Percentiles rank a stretch among this genome's conserved stretches.
These are phyloP conservation scores for Penicillium goetzii DNA, from an alignment of 495 filamentous ascomycete genomes.

Conservation along the genomic window DNA sequence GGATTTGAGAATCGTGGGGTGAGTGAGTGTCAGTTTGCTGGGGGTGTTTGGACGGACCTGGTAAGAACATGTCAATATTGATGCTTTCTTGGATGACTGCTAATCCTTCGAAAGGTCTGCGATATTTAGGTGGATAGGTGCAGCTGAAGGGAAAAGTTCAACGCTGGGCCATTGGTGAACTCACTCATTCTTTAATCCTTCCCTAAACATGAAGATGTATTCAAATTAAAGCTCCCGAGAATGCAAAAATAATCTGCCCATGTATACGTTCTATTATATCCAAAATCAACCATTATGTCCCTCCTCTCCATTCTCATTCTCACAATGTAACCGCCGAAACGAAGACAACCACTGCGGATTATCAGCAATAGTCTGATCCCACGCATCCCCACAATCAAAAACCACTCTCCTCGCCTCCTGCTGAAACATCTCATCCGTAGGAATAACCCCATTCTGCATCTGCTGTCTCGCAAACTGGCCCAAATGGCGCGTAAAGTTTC, in stretches of 20 bases:
- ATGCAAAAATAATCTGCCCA: not conserved
- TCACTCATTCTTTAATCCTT: not conserved
- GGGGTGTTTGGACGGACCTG: slow-evolving; percentile 31
- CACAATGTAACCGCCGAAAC: slow-evolving; percentile 48
- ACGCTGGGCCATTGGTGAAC: not conserved
- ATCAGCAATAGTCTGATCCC: slow-evolving; percentile 68
- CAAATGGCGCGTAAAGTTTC: slow-evolving; percentile 28
- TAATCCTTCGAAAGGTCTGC: not conserved
- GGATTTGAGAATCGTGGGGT: slow-evolving; percentile 27
- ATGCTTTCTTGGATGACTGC: not conserved
- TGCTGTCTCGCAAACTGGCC: slow-evolving; percentile 27
- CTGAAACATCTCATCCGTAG: slow-evolving; percentile 38
- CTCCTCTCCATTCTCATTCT: not conserved
- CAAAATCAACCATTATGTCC: not conserved
- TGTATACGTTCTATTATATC: not conserved
- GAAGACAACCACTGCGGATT: slow-evolving; percentile 59
- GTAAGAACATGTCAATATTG: not conserved
- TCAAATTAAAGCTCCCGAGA: not conserved
- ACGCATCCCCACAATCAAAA: slow-evolving; percentile 62
- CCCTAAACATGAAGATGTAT: not conserved
- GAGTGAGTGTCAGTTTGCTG: slow-evolving; percentile 25
- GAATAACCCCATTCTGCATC: slow-evolving; percentile 25
- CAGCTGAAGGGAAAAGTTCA: not conserved
- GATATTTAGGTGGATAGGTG: not conserved
- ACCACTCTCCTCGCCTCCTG: slow-evolving; percentile 58